These are phyloP conservation scores for Thalassiosira mediterranea DNA, from an alignment of 352 stramenopile genomes.

Conservation along the genomic window DNA sequence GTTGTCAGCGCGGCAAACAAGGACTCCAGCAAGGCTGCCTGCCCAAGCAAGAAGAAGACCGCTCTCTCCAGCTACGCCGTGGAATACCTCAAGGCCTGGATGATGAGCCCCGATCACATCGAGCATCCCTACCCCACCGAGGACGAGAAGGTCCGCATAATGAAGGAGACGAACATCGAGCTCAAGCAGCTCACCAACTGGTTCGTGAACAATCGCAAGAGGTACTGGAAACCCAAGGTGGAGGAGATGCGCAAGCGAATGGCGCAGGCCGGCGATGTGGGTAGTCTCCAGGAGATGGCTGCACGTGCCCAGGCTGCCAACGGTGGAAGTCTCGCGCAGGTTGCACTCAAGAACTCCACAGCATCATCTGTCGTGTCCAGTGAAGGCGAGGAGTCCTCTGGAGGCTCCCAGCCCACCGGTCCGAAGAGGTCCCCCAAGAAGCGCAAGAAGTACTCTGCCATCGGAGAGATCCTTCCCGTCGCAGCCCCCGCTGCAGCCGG, in stretches of 20 bases:
- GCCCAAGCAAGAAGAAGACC: conserved; percentile 33
- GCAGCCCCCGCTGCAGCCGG: too few species aligned
- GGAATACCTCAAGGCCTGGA: conserved; percentile 62
- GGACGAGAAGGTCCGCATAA: conserved; percentile 56
- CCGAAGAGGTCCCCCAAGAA: neutral
- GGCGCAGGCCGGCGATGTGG: neutral
- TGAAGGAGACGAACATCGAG: conserved; percentile 60
- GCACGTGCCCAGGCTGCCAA: neutral
- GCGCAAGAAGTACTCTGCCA: conserved; percentile 6
- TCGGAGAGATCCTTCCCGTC: neutral
- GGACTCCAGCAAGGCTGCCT: too few species aligned
- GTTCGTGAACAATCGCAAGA: conserved; percentile 77
- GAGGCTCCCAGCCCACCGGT: neutral
- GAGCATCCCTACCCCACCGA: conserved; percentile 63
- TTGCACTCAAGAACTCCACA: neutral
- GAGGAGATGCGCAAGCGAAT: conserved; percentile 20
- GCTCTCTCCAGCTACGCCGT: conserved; percentile 36
- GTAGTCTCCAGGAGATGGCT: conserved; percentile 6
- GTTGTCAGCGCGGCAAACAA: too few species aligned
- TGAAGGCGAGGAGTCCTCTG: neutral
- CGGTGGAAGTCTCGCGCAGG: neutral
- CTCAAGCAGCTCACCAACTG: conserved; percentile 78
- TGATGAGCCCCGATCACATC: conserved; percentile 60
- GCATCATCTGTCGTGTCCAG: conserved; percentile 4
- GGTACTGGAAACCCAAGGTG: conserved; percentile 64